Evolutionary conservation across 805 yeast genomes (phyloP), one percentile per base, ranked within the genome.

Genomic region (Pichia scutulata): DNA sequence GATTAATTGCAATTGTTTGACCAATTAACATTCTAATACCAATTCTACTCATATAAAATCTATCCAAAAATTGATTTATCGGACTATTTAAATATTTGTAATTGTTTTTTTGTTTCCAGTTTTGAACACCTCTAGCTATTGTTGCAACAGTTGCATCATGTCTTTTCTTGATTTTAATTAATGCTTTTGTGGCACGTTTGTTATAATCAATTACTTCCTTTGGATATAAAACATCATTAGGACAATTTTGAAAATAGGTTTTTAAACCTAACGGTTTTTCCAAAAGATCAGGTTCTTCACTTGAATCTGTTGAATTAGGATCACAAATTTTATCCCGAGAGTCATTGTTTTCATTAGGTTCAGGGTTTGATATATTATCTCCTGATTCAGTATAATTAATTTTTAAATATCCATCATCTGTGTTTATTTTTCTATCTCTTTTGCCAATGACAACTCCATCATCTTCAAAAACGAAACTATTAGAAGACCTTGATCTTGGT

Each of bases 141-240:
- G 96, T 88, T 16, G 95, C 83, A 18, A 89, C 96, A 0, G 95
- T 90, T 9, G 96, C 95, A 66, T 89, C 96, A 65, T 89, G 97
- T 33, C 96, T 73, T 56, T 77, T 79, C 62, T 89, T 89, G 66
- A 89, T 89, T 53, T 75, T 79, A 47, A 78, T 76, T 53, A 89
- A 71, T 0, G 86, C 72, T 40, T 82, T 82, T 42, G 82, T 79
- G 12, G 88, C 92, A 14, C 64, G 56, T 59, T 77, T 77, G 65
- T 86, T 89, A 68, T 84, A 89, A 52, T 78, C 79, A 57, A 77
- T 77, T 33, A 86, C 86, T 58, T 84, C 93, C 43, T 77, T 72
- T 16, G 95, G 89, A 82, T 90, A 86, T 21, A 50, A 30, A 14
- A 73, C 70, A 58, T 77, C 76, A 41, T 70, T 67, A 13, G 83